Base-by-base conservation (phyloP, 78 protist genomes). In the Chrysochromulina parva region DNA sequence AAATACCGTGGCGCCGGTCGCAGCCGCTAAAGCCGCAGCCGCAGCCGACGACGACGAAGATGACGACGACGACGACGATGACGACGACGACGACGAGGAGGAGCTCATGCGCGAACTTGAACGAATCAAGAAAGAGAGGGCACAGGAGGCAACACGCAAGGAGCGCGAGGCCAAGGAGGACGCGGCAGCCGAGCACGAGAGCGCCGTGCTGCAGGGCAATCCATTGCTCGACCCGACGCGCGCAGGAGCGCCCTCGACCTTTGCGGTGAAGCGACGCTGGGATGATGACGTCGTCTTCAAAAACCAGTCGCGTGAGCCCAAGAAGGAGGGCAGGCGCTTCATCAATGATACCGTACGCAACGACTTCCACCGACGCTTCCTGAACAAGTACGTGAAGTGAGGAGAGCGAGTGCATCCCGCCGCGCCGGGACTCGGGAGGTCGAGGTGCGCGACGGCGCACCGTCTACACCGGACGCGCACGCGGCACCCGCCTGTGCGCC, bases 291-390 rank as follows among this genome's bases (percentile, higher is more conserved):
- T 88, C 22, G 94, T 95, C 10, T 96, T 96, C 94, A 93, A 88
- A 57, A 95, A 96, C 91, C 96, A 95, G 85, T 90, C 96, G 22
- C 48, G 93, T 6, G 65, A 65, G 87, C 80, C 80, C 6, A 11
- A 84, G 38, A 59, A 48, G 86, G 59, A 52, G n/a, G 52, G 90
- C 87, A 54, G 93, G 73, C n/a, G 93, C 20, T 97, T 96, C 91
- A 92, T 97, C 86, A 97, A 97, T 88, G 98, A 97, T 92, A 96
- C 98, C 17, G 82, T 96, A 9, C 92, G 98, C 48, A 94, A 91
- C 82, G 98, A 96, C 80, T 97, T 97, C 91, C 98, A 97, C 93
- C 53, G 90, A 22, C 90, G 92, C 60, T 97, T 97, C 91, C 54
- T 97, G 89, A 26, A 84, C 78, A 91, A 93, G 82, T 97, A 94